A percentile compares a stretch with the other conserved stretches of the same genome.
phyloP scores from a whole-genome alignment of 495 filamentous ascomycete species.

The Aspergillus hancockii region DNA sequence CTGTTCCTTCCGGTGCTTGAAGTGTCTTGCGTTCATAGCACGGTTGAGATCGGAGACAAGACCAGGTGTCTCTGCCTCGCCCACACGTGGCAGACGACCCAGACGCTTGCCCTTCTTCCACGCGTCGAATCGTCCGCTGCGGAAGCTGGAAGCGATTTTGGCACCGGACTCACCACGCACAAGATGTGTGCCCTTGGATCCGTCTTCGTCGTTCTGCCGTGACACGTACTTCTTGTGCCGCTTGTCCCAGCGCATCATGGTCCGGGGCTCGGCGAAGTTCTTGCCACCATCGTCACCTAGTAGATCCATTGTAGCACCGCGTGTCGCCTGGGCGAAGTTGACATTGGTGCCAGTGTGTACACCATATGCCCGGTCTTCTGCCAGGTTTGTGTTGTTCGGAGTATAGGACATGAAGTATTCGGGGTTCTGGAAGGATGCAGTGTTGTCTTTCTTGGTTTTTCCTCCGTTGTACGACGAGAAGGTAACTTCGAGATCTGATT shows the following conservation, averaged over 20 bases:
- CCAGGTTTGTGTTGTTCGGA: constrained; percentile 70
- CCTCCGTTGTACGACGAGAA: constrained; percentile 59
- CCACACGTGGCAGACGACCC: constrained; percentile 72
- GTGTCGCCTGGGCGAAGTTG: constrained; percentile 81
- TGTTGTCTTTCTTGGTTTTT: constrained; percentile 35
- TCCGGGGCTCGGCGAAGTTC: constrained; percentile 69
- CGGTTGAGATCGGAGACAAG: constrained; percentile 31
- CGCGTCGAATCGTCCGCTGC: constrained; percentile 86
- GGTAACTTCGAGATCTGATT: constrained; percentile 79
- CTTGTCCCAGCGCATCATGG: constrained; percentile 93
- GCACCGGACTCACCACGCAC: constrained; percentile 89
- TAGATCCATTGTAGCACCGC: constrained; percentile 85
- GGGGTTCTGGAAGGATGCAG: constrained; percentile 69
- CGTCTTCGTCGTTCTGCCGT: constrained; percentile 89
- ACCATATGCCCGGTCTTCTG: constrained; percentile 88
- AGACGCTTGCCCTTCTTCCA: constrained; percentile 88
- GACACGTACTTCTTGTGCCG: constrained; percentile 93
- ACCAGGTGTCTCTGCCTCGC: constrained; percentile 68
- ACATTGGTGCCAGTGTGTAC: constrained; percentile 76
- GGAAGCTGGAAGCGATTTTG: constrained; percentile 92
- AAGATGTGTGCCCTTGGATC: constrained; percentile 78
- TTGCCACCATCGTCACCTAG: constrained; percentile 78
- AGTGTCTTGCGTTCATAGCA: constrained; percentile 49
- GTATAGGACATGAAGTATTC: constrained; percentile 97
- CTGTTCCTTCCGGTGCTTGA: constrained; percentile 78